Conservation (phyloP, 306 rosid species). For the Neltuma alba region DNA sequence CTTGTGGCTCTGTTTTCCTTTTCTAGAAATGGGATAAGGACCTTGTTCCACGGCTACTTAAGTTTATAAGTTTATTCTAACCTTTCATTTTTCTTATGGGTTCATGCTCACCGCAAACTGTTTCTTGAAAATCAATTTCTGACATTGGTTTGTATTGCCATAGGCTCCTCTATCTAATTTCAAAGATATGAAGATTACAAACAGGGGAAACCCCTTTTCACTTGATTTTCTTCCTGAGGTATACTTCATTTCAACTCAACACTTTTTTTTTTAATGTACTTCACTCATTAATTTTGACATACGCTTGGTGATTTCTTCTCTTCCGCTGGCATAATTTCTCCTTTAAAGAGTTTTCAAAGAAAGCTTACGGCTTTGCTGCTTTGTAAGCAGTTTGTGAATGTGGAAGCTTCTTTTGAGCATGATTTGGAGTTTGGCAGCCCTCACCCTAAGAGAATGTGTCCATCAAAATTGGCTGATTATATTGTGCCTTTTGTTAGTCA, state of each 20-base stretch:
- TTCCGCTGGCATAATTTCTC: conserved; percentile 16
- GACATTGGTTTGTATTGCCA: conserved; percentile 24
- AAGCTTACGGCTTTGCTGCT: background rate
- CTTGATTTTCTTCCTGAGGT: conserved; percentile 94
- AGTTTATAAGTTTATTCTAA: conserved; percentile 22
- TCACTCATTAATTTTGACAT: conserved; percentile 14
- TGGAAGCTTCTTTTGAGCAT: conserved; percentile 12
- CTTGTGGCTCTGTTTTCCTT: conserved; percentile 5
- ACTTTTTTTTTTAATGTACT: conserved; percentile 26
- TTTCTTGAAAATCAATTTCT: conserved; percentile 27
- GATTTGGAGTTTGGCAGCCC: conserved; percentile 23
- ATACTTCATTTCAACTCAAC: conserved; percentile 36
- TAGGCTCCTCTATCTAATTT: conserved; percentile 84
- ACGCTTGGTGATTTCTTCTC: conserved; percentile 4
- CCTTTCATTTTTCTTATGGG: background rate
- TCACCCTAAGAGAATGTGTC: conserved; percentile 6
- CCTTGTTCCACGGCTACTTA: conserved; percentile 15
- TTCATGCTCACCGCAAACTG: conserved; percentile 5
- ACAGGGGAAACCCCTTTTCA: conserved; percentile 65
- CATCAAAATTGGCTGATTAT: background rate
- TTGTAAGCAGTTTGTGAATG: conserved; percentile 11
- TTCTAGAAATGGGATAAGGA: background rate
- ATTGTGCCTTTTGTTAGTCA: conserved; percentile 23
- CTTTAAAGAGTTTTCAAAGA: conserved; percentile 1
- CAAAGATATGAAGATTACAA: conserved; percentile 70